Base-by-base conservation (phyloP, 495 filamentous ascomycete species). In the Penicillium verhagenii region DNA sequence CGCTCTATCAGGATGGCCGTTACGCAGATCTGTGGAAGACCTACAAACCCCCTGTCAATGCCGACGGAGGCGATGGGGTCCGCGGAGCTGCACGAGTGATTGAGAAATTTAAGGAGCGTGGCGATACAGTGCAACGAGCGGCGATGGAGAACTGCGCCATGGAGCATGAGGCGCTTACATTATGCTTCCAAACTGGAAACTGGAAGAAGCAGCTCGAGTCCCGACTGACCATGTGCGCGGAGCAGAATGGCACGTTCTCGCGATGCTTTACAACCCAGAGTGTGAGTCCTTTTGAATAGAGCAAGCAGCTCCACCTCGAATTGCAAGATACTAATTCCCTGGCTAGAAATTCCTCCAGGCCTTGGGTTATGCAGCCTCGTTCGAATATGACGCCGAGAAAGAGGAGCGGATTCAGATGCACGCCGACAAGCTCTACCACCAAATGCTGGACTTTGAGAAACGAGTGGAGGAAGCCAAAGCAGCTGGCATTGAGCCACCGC, bases 381-480 rank as follows among this genome's bases (percentile, higher is more conserved):
- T 81, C 56, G 75, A 86, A 13, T 80, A 84, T n/a, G 75, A 82
- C 31, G 59, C 66, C 13, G 86, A 87, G 40, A 79, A 86, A 47
- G 89, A 96, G 59, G 94, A 97, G 74, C 76, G 83, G 51, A 96
- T 98, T 55, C 94, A 98, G 73, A 89, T 98, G 88, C 91, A 95
- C 70, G 92, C 91, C 47, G 91, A 97, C 71, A 84, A 80, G 50
- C 77, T 97, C 28, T 97, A 92, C 67, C 91, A 94, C 57, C 80
- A 85, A 56, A 88, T 96, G 87, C 70, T 93, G 18, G 78, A 80
- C 45, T 91, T 92, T 64, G 90, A 97, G 72, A 71, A 71, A 37
- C 79, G 76, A 58, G 81, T 88, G 20, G 78, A 85, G 50, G 76
- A 83, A 59, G 89, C 89, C 19, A 86, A 83, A 71, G 73, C 78